These are phyloP conservation scores for Dothidotthia symphoricarpi DNA, from an alignment of 2,329 filamentous ascomycete genomes.

Conservation along the genomic window DNA sequence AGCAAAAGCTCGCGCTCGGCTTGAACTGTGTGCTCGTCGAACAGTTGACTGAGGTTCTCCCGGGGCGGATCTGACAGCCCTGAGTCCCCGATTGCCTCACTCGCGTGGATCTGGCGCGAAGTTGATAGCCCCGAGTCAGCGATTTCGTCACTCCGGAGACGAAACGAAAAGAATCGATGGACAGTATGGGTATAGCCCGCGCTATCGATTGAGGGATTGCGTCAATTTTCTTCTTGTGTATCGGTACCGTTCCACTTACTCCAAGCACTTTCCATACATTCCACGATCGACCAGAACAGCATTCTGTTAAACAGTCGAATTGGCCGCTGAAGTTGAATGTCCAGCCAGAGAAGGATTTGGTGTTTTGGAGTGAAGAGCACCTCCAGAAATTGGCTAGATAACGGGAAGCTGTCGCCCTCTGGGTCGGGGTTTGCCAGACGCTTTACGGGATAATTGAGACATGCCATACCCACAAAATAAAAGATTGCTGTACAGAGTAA, in stretches of 20 bases:
- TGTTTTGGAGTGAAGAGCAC: background rate
- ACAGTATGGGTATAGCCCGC: background rate
- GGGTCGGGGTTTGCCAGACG: constrained; percentile 1
- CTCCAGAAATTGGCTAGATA: background rate
- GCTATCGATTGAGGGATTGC: background rate
- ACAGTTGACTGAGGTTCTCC: background rate
- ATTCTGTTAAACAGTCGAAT: constrained; percentile 1
- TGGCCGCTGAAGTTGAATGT: background rate
- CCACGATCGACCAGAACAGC: constrained; percentile 1
- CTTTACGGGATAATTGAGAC: constrained; percentile 1
- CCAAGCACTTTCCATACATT: constrained; percentile 1
- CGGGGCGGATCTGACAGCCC: background rate
- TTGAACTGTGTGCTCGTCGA: background rate
- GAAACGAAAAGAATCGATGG: background rate
- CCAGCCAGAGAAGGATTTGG: background rate
- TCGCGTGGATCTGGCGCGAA: background rate
- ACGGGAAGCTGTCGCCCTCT: background rate
- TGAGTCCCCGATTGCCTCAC: no score
- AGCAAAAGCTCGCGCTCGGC: background rate
- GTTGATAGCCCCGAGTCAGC: background rate
- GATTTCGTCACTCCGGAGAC: no score
- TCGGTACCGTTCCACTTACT: background rate
- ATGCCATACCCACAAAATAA: background rate
- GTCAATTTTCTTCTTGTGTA: background rate
- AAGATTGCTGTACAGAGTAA: background rate